Conservation (phyloP, 2,329 filamentous ascomycete species). For the Clarireedia sp. region DNA sequence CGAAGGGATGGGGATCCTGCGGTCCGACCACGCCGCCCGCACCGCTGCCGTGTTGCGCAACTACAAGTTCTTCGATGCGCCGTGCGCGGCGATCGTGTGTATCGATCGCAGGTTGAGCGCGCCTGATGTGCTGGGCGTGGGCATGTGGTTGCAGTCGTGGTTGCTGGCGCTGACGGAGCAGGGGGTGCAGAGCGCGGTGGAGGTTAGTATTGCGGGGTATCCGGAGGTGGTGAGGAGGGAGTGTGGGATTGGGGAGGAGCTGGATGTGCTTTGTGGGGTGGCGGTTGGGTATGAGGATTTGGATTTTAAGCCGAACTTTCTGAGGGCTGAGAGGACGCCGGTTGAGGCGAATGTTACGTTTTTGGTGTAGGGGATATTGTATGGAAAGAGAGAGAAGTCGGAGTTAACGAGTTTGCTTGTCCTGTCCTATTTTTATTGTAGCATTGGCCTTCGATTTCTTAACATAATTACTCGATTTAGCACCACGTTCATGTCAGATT, state of each 20-base stretch:
- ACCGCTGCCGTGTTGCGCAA: conserved; percentile 1
- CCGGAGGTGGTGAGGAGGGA: not conserved
- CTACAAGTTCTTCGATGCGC: not conserved
- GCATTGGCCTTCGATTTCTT: too few species aligned
- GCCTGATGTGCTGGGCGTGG: conserved; percentile 1
- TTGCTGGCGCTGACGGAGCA: conserved; percentile 3
- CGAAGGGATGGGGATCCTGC: not conserved
- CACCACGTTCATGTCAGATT: too few species aligned
- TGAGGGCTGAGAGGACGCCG: not conserved
- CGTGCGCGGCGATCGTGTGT: not conserved
- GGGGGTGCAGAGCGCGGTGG: not conserved
- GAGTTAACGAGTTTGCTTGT: too few species aligned
- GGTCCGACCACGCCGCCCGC: not conserved
- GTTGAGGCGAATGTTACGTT: not conserved
- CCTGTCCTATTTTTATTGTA: too few species aligned
- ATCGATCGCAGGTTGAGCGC: not conserved
- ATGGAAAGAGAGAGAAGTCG: not conserved
- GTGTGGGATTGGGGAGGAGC: not conserved
- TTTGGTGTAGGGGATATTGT: not conserved
- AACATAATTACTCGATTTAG: too few species aligned
- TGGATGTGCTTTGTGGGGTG: conserved; percentile 4
- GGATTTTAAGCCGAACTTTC: not conserved
- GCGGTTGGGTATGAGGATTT: conserved; percentile 5
- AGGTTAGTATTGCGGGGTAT: conserved; percentile 1
- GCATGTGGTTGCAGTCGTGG: conserved; percentile 5